Base-by-base conservation (phyloP, 306 rosid species). In the Begonia peltatifolia region DNA sequence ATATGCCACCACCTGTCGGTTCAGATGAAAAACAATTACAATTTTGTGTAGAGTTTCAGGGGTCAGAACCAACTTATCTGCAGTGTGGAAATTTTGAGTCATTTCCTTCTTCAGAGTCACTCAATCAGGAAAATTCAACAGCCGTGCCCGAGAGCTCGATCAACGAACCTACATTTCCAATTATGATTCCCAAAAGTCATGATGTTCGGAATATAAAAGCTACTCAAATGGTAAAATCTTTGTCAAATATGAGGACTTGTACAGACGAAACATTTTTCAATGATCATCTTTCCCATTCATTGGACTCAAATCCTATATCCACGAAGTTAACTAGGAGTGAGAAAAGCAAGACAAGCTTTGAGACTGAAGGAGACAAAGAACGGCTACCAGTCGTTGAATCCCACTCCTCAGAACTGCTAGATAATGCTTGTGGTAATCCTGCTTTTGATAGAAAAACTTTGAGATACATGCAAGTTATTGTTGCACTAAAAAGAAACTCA, bases 191-290 rank as follows among this genome's bases (percentile, higher is more conserved):
- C 16, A 53, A 68, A 69, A 69, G 43, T 54, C 58, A 25, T 20
- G 62, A 50, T 53, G 70, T 53, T 62, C 54, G 25, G 50, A 63
- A 61, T 11, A 59, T 64, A 50, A 71, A 79, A 63, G 77, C 60
- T 63, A 65, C 44, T 57, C 67, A 56, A 68, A 61, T 44, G 53
- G 64, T 59, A 14, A 80, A 57, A 62, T 90, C 99, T 41, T 66
- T 86, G 71, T 94, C 99, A n/a, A 74, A 22, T 67, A 48, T 79
- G 67, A 53, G 67, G 71, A 43, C 71, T 66, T 30, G 16, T 18
- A 48, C 41, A 57, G 62, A 53, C 47, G 50, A 55, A 52, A 53
- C 68, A 63, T 60, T 53, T 60, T 51, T 63, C 58, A 53, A 36
- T 52, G 54, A 55, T 66, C 79, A 72, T 55, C 61, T 71, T 35